Conservation (phyloP, 1,284 basidiomycete species). For the Melampsora larici-populina region DNA sequence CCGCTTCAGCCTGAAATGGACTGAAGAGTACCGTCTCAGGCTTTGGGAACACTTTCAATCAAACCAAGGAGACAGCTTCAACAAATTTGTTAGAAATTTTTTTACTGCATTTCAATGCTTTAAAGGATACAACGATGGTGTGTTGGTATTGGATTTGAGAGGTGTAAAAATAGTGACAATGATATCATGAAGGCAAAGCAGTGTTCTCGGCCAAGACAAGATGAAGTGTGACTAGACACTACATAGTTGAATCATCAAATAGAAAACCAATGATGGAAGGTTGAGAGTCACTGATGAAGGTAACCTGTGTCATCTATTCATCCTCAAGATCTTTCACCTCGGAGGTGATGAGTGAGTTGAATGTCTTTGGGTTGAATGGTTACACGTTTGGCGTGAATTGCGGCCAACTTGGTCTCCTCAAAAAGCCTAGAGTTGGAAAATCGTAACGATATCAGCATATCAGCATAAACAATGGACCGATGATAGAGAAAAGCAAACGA, state of each 20-base stretch:
- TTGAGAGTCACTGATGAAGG: background rate
- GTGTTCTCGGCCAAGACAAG: background rate
- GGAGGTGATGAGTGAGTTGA: conserved; percentile 62
- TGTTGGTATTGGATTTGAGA: too few species aligned
- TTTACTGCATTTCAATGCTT: too few species aligned
- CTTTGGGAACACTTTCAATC: too few species aligned
- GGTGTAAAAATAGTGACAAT: background rate
- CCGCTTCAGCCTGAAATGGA: too few species aligned
- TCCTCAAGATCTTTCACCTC: conserved; percentile 57
- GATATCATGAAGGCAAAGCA: background rate
- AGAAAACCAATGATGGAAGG: background rate
- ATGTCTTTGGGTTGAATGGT: conserved; percentile 70
- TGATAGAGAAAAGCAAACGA: background rate
- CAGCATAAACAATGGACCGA: background rate
- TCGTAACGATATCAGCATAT: background rate
- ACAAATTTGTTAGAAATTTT: too few species aligned
- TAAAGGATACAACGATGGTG: too few species aligned
- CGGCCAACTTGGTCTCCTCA: conserved; percentile 61
- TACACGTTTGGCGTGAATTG: too few species aligned
- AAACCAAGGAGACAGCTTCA: too few species aligned
- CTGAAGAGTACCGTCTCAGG: too few species aligned
- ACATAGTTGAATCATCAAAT: background rate
- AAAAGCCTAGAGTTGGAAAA: conserved; percentile 51
- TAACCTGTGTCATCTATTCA: too few species aligned
- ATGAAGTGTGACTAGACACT: background rate